Evolutionary conservation across 495 filamentous ascomycete genomes (phyloP), one percentile per base, ranked within the genome.

Genomic region (Sphaerosporella brunnea): DNA sequence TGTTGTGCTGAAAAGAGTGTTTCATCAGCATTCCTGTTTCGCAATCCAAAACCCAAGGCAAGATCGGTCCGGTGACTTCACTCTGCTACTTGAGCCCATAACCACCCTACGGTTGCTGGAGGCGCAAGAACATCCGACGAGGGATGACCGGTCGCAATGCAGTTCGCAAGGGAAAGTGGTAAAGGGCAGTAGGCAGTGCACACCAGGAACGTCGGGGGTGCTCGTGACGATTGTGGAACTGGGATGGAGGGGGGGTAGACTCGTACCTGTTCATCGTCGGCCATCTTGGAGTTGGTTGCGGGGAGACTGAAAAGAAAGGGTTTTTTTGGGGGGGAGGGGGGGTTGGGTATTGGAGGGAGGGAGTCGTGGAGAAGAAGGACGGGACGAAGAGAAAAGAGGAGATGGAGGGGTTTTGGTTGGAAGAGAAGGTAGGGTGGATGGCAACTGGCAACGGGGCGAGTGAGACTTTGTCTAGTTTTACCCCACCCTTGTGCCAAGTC

Each of bases 201-300:
- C 13, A 13, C 7, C 5, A 5, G 35, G 4, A 37, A 37, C 16
- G 35, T 37, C 35, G 35, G 18, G 15, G 35, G 35, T 18, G n/a
- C n/a, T n/a, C n/a, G n/a, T n/a, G n/a, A n/a, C n/a, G n/a, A n/a
- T n/a, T n/a, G n/a, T n/a, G n/a, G n/a, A n/a, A n/a, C n/a, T n/a
- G n/a, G n/a, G n/a, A n/a, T n/a, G 35, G 16, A 5, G 24, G 40
- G 13, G 23, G 20, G 20, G 18, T 23, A 48, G 45, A 38, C 23
- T 50, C 68, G 61, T 64, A 77, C 73, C 67, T 77, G 73, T 36
- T 73, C 72, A 54, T 75, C 70, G 61, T 72, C 70, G 60, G 72
- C 68, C 72, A 75, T 75, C 48, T 52, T 72, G 66, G 60, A 56
- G 38, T 36, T 49, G 45, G 48, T 51, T 48, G 48, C 32, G 53